Evolutionary conservation across 2,329 filamentous ascomycete species (phyloP).

Genomic region (Ceratocystis variospora): DNA sequence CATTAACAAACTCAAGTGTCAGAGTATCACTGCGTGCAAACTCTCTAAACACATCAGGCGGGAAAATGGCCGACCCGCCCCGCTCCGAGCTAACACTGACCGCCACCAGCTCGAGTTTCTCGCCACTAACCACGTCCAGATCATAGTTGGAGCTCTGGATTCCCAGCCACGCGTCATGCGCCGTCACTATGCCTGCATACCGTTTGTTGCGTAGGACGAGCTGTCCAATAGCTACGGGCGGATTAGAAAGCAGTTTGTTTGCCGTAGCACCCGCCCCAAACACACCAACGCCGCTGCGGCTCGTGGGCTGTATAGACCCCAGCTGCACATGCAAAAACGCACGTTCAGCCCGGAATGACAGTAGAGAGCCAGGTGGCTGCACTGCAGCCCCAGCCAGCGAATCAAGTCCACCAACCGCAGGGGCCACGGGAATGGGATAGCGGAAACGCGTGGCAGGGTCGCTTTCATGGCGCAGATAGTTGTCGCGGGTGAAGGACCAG

Average conservation of each 20-base stretch:
- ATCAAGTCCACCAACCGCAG: conserved; percentile 8
- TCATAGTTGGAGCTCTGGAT: conserved; percentile 35
- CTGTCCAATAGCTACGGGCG: conserved; percentile 32
- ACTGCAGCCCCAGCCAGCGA: conserved; percentile 17
- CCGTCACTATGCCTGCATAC: conserved; percentile 32
- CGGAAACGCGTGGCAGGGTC: conserved; percentile 30
- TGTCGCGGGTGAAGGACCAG: conserved; percentile 27
- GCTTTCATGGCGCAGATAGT: conserved; percentile 30
- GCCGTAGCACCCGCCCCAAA: neutral
- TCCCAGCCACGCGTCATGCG: conserved; percentile 35
- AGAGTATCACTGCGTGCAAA: conserved; percentile 29
- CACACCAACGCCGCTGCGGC: neutral
- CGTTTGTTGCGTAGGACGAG: conserved; percentile 28
- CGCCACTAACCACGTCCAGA: conserved; percentile 25
- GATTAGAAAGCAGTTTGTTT: conserved; percentile 25
- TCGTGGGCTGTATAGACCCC: conserved; percentile 24
- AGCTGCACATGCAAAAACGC: conserved; percentile 32
- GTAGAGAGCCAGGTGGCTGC: conserved; percentile 28
- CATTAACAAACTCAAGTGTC: conserved; percentile 34
- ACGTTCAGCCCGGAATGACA: conserved; percentile 30
- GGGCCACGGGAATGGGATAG: conserved; percentile 30
- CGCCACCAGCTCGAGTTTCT: conserved; percentile 33
- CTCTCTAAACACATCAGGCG: conserved; percentile 30
- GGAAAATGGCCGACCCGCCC: conserved; percentile 31
- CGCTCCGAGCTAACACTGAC: conserved; percentile 31